Percentiles rank a stretch among this genome's conserved stretches.
Conservation (phyloP, 2,329 filamentous ascomycete genomes). For the Pseudopithomyces chartarum region DNA sequence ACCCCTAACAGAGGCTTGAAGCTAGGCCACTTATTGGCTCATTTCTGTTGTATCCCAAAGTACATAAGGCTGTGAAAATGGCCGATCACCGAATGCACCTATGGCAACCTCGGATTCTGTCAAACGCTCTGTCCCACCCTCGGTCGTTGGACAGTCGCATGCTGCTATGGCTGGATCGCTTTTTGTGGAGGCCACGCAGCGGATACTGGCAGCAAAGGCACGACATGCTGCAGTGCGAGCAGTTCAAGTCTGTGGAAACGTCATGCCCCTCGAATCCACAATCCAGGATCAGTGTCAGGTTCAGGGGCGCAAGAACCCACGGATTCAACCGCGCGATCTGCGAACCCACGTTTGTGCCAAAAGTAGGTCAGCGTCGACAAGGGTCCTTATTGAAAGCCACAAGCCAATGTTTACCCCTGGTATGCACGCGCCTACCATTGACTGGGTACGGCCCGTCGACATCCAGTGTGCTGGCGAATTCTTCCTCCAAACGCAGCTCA, state of each 20-base stretch:
- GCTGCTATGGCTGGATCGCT: slow-evolving; percentile 3
- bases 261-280: slow-evolving; percentile 7
- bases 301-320: slow-evolving; percentile 21
- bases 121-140: slow-evolving; percentile 22
- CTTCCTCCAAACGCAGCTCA: slow-evolving; percentile 6
- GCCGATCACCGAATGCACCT: slow-evolving; percentile 17
- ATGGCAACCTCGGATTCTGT: slow-evolving; percentile 16
- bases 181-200: slow-evolving; percentile 8
- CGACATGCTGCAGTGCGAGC: slow-evolving; percentile 11
- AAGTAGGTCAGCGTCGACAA: slow-evolving; percentile 29
- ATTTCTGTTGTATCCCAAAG: slow-evolving; percentile 36
- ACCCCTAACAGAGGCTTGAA: slow-evolving; percentile 41
- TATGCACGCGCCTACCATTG: slow-evolving; percentile 7
- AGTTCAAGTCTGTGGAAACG: slow-evolving; percentile 5
- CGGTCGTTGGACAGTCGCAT: slow-evolving; percentile 19
- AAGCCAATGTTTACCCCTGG: slow-evolving; percentile 19
- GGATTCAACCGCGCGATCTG: slow-evolving; percentile 46
- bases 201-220: slow-evolving; percentile 8
- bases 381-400: slow-evolving; percentile 26
- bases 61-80: slow-evolving; percentile 23
- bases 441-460: slow-evolving; percentile 7
- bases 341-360: slow-evolving; percentile 44
- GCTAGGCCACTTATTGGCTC: slow-evolving; percentile 37
- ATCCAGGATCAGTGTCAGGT: slow-evolving; percentile 15
- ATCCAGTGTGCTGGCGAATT: slow-evolving; percentile 7